Conservation (phyloP, 768 basidiomycete species). For the Leccinum barrowsii region DNA sequence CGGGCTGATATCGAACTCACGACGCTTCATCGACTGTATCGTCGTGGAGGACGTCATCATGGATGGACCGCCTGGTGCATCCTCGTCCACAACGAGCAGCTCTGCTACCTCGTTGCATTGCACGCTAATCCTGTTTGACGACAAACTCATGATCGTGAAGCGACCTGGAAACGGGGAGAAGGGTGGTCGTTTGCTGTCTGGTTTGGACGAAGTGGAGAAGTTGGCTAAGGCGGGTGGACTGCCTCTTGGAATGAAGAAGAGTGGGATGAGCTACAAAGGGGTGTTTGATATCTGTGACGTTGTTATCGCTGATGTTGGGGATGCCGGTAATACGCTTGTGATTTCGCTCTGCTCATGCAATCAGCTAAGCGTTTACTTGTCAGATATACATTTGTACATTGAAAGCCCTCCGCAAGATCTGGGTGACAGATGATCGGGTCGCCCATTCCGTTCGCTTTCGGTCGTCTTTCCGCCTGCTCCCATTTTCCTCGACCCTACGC, state of each 20-base stretch:
- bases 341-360: background rate
- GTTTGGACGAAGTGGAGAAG: conserved; percentile 77
- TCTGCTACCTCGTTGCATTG: conserved; percentile 63
- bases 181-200: conserved; percentile 65
- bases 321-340: conserved; percentile 55
- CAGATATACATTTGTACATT: conserved; percentile 84
- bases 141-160: conserved; percentile 90
- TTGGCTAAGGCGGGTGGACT: conserved; percentile 60
- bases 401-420: conserved; percentile 81
- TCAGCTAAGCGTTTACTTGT: conserved; percentile 6
- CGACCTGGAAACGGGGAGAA: conserved; percentile 75
- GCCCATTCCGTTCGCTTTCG: conserved; percentile 76
- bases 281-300: conserved; percentile 83
- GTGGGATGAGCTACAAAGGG: conserved; percentile 79
- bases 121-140: conserved; percentile 90
- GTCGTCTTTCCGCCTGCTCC: conserved; percentile 75
- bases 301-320: conserved; percentile 81
- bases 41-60: conserved; percentile 82
- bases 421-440: conserved; percentile 82
- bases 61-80: conserved; percentile 41
- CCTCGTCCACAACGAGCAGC: conserved; percentile 41
- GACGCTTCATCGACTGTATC: conserved; percentile 86
- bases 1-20: conserved; percentile 81
- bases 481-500: conserved; percentile 60
- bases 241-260: conserved; percentile 67